These are phyloP conservation scores for Acarospora socialis DNA, from an alignment of 2,329 filamentous ascomycete genomes.

Conservation along the genomic window DNA sequence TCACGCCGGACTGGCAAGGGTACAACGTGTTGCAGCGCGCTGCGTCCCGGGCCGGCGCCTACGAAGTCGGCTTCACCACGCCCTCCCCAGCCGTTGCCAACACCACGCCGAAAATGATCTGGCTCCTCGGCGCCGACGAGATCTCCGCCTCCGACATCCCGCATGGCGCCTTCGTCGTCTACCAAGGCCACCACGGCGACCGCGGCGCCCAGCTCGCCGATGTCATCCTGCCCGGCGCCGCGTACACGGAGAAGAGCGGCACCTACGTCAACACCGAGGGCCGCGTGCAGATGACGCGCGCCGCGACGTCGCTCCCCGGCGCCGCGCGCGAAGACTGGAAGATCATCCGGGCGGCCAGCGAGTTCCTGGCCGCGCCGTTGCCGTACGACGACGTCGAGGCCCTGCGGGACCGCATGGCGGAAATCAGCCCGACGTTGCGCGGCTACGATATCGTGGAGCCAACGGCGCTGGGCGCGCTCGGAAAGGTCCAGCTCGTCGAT, in stretches of 20 bases:
- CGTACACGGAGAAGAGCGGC: constrained; percentile 91
- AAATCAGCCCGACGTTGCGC: constrained; percentile 81
- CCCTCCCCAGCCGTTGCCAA: constrained; percentile 68
- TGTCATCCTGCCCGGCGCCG: constrained; percentile 80
- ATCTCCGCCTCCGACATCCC: constrained; percentile 73
- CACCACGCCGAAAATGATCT: constrained; percentile 85
- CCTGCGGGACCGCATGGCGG: constrained; percentile 82
- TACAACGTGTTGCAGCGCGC: constrained; percentile 94
- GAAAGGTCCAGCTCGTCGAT: constrained; percentile 90
- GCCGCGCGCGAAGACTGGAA: constrained; percentile 96
- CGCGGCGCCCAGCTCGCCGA: constrained; percentile 84
- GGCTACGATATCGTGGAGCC: constrained; percentile 86
- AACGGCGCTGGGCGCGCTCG: constrained; percentile 56
- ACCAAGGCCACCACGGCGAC: constrained; percentile 97
- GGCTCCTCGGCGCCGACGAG: constrained; percentile 93
- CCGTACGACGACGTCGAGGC: constrained; percentile 87
- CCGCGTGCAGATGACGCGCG: constrained; percentile 82
- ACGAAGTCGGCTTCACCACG: constrained; percentile 86
- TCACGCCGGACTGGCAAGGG: constrained; percentile 84
- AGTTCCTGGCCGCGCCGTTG: constrained; percentile 75
- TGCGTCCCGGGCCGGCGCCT: constrained; percentile 83
- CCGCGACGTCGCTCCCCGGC: constrained; percentile 76
- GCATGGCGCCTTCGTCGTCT: constrained; percentile 90
- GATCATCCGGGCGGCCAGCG: constrained; percentile 83
- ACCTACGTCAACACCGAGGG: constrained; percentile 98